Evolutionary conservation across 2,329 filamentous ascomycete species (phyloP).

Genomic region (Rutstroemia sydowiana): DNA sequence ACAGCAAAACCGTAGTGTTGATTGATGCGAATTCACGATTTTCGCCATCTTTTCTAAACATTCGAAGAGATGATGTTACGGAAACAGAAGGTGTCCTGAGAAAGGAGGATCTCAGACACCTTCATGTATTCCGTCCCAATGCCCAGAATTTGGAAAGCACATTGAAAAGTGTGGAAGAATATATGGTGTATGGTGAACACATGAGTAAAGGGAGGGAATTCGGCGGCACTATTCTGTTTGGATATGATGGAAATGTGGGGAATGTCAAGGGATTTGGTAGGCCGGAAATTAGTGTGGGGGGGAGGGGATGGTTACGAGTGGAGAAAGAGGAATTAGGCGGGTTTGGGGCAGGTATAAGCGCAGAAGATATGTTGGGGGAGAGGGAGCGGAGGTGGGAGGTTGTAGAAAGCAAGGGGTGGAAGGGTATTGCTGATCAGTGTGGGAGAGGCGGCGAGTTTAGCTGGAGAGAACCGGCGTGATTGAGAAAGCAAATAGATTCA

Average conservation of each 20-base stretch:
- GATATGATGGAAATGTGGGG: slow-evolving; percentile 17
- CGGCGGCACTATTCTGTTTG: slow-evolving; percentile 25
- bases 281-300: slow-evolving; percentile 17
- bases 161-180: slow-evolving; percentile 22
- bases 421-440: slow-evolving; percentile 14
- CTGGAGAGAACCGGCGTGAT: background rate
- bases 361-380: slow-evolving; percentile 26
- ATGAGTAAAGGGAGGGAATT: slow-evolving; percentile 24
- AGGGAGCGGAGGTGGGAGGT: slow-evolving; percentile 17
- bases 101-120: slow-evolving; percentile 20
- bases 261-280: slow-evolving; percentile 4
- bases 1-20: slow-evolving; percentile 26
- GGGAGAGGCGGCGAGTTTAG: slow-evolving; percentile 12
- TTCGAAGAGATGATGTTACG: background rate
- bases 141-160: slow-evolving; percentile 17
- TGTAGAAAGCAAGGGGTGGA: slow-evolving; percentile 23
- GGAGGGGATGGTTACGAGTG: slow-evolving; percentile 29
- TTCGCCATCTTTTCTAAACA: slow-evolving; percentile 35
- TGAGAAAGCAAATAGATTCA: no score
- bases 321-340: slow-evolving; percentile 18
- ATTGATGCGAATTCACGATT: slow-evolving; percentile 51
- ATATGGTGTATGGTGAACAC: slow-evolving; percentile 27
- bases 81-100: background rate
- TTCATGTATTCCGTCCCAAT: slow-evolving; percentile 25
- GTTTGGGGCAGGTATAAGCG: slow-evolving; percentile 23